Percentiles rank a stretch among this genome's conserved stretches.
Conservation (phyloP, 306 rosid genomes). For the Cajanus cajan region DNA sequence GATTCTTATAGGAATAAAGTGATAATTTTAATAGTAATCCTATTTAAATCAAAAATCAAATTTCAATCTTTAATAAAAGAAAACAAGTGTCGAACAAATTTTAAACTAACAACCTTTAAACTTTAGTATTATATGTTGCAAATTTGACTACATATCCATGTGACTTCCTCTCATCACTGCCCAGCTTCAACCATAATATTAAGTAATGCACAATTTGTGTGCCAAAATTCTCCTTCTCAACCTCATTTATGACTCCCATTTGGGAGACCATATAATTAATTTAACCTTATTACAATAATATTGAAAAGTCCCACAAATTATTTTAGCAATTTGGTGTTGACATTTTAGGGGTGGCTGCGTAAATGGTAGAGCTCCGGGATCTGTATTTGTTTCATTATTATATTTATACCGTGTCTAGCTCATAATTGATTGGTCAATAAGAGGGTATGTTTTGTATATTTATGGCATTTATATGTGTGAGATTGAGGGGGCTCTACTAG, state of each 20-base stretch:
- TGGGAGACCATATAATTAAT: slow-evolving; percentile 23
- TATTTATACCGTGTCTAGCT: slow-evolving; percentile 21
- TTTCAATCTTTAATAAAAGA: too few relatives aligned
- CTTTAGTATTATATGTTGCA: too few relatives aligned
- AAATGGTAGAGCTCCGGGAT: slow-evolving; percentile 36
- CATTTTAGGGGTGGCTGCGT: slow-evolving; percentile 46
- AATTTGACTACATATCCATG: slow-evolving; percentile 44
- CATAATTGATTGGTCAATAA: slow-evolving; percentile 26
- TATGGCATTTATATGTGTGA: slow-evolving; percentile 3
- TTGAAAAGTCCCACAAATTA: not conserved
- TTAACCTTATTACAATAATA: not conserved
- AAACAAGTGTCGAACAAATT: too few relatives aligned
- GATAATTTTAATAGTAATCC: too few relatives aligned
- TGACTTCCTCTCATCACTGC: slow-evolving; percentile 32
- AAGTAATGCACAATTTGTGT: not conserved
- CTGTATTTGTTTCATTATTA: slow-evolving; percentile 28
- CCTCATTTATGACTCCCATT: slow-evolving; percentile 32
- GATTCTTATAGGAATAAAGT: too few relatives aligned
- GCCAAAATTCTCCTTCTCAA: slow-evolving; percentile 27
- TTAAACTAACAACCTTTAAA: too few relatives aligned
- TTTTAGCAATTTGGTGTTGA: slow-evolving; percentile 53
- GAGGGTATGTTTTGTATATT: not conserved
- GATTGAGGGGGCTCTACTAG: slow-evolving; percentile 12
- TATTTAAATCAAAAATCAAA: too few relatives aligned
- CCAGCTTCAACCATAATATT: slow-evolving; percentile 43